Base-by-base conservation (phyloP, 2,329 filamentous ascomycete species). In the Shiraia sp. region DNA sequence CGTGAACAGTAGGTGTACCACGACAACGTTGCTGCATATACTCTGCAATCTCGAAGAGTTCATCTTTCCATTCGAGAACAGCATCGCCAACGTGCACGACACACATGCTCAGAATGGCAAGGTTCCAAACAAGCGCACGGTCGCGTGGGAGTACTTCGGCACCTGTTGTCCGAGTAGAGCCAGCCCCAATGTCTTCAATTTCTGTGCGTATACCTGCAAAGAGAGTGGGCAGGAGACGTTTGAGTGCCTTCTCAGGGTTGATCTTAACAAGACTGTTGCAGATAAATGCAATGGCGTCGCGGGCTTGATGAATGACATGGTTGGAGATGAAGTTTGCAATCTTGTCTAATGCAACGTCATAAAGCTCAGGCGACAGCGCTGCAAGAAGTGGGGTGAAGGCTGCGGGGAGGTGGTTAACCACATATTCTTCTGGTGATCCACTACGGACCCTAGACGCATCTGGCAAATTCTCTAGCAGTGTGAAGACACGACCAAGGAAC, bases 201-300 rank as follows among this genome's bases (percentile, higher is more conserved):
- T 99, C 93, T 47, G 90, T 95, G 49, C 91, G 88, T 53, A 99
- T 99, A 42, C 89, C 91, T 65, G 88, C 81, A 36, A 95, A 87
- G 38, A 97, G 78, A 75, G 96, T 90, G 1, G 93, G 93, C 23
- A 99, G 79, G 40, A 99, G 87, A 10, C 90, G 83, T 65, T 91
- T 93, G 36, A 99, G 77, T 0, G 93, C 90, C 73, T 96, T 96
- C 65, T 92, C 85, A 0, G 95, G 91, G 57, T 95, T 89, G 55
- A 95, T 90, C 72, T 97, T 97, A 78, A 93, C 96, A 16, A 99
- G 78, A 0, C 90, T 88, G 69, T 96, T 97, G 72, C 92, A 88
- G 39, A 97, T 97, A 79, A 96, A 99, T 1, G 95, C 93, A 87
- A 99, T 96, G 6, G 93, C 92, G 75, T 99, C 93, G 53, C 92